Percentiles rank a stretch among this genome's conserved stretches.
phyloP scores from a whole-genome alignment of 768 basidiomycete genomes.

The Suillus variegatus region DNA sequence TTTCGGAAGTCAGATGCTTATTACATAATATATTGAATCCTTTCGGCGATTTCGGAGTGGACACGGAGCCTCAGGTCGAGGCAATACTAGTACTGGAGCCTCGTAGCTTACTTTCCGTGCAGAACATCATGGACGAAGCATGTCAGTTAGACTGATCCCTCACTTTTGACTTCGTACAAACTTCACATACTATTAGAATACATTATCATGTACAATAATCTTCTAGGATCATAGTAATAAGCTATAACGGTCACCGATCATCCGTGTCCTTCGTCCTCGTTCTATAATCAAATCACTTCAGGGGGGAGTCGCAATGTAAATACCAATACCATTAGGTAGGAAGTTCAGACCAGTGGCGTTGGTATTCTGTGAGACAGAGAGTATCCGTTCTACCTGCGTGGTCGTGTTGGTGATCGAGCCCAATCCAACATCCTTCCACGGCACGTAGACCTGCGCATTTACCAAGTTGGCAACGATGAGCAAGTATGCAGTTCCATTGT shows the following conservation, averaged over 20 bases:
- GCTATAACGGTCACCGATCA: neutral
- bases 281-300: neutral
- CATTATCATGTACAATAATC: neutral
- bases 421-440: conserved; percentile 23
- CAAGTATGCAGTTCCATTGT: conserved; percentile 24
- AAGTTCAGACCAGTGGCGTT: conserved; percentile 25
- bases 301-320: conserved; percentile 19
- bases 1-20: neutral
- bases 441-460: conserved; percentile 4
- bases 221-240: neutral
- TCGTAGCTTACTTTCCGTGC: too few relatives aligned
- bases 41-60: too few relatives aligned
- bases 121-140: too few relatives aligned
- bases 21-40: too few relatives aligned
- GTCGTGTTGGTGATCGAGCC: conserved; percentile 15
- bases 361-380: conserved; percentile 15
- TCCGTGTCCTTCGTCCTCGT: neutral
- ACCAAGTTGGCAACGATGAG: conserved; percentile 21
- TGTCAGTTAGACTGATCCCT: too few relatives aligned
- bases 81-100: too few relatives aligned
- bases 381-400: conserved; percentile 19
- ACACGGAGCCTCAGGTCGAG: too few relatives aligned
- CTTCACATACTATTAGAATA: neutral
- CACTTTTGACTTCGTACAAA: neutral
- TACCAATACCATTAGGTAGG: conserved; percentile 19